Evolutionary conservation across 2,329 filamentous ascomycete species (phyloP).

Genomic region (Trichoderma koningiopsis): DNA sequence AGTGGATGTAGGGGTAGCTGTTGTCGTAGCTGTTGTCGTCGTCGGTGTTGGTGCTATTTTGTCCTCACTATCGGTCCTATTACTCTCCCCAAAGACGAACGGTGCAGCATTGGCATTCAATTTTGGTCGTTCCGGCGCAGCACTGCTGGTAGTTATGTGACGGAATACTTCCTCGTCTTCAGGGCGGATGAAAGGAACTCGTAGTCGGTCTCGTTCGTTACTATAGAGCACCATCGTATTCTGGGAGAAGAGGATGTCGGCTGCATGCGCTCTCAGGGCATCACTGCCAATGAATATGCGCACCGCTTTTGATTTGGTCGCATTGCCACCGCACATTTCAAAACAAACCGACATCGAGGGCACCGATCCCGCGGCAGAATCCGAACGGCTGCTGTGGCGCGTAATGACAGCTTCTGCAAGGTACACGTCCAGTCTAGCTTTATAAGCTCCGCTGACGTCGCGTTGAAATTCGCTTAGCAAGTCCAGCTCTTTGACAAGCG

Average conservation of each 20-base stretch:
- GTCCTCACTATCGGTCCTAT: slow-evolving; percentile 30
- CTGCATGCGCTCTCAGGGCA: slow-evolving; percentile 79
- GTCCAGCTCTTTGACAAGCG: slow-evolving; percentile 73
- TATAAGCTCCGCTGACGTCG: slow-evolving; percentile 65
- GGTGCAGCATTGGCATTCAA: slow-evolving; percentile 57
- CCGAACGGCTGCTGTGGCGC: slow-evolving; percentile 71
- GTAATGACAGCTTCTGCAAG: slow-evolving; percentile 87
- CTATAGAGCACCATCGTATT: slow-evolving; percentile 87
- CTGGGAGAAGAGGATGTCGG: slow-evolving; percentile 88
- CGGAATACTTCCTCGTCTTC: slow-evolving; percentile 85
- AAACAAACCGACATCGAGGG: slow-evolving; percentile 82
- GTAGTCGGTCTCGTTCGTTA: slow-evolving; percentile 82
- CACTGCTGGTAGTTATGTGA: slow-evolving; percentile 66
- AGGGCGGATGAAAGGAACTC: slow-evolving; percentile 87
- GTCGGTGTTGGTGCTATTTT: neutral
- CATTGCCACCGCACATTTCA: slow-evolving; percentile 65
- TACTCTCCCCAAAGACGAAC: slow-evolving; percentile 44
- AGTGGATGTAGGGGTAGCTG: slow-evolving; percentile 26
- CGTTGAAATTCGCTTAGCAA: slow-evolving; percentile 67
- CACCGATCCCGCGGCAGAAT: slow-evolving; percentile 68
- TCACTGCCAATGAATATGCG: slow-evolving; percentile 91
- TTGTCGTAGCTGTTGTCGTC: slow-evolving; percentile 26
- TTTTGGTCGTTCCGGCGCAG: slow-evolving; percentile 58
- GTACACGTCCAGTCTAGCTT: slow-evolving; percentile 79
- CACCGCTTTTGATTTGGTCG: slow-evolving; percentile 59